Conservation (phyloP, 805 yeast genomes). For the Lachancea mirantina region DNA sequence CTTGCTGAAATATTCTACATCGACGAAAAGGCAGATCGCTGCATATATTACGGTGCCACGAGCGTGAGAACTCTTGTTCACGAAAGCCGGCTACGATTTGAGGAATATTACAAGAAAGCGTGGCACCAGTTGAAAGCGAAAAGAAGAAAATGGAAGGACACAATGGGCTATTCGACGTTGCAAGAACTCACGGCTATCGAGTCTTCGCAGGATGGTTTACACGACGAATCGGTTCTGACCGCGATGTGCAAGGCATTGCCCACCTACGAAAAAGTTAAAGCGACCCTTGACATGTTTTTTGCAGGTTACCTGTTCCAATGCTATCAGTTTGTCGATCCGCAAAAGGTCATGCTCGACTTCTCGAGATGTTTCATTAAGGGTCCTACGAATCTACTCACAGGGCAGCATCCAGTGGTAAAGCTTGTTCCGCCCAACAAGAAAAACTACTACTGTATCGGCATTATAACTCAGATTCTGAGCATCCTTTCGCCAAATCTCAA, state of each 20-base stretch:
- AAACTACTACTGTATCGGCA: constrained; percentile 12
- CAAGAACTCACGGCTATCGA: constrained; percentile 17
- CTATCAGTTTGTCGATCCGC: constrained; percentile 8
- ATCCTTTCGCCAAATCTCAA: constrained; percentile 5
- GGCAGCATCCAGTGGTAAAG: constrained; percentile 6
- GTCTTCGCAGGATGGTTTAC: neutral
- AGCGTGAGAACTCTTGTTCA: constrained; percentile 17
- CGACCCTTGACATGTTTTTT: constrained; percentile 8
- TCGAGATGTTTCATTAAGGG: constrained; percentile 9
- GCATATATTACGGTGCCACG: constrained; percentile 28
- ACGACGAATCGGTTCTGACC: constrained; percentile 7
- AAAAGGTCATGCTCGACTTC: constrained; percentile 6
- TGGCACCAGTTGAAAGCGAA: constrained; percentile 24
- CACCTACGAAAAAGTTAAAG: constrained; percentile 7
- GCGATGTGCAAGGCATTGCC: constrained; percentile 11
- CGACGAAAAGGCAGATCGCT: constrained; percentile 18
- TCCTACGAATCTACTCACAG: constrained; percentile 7
- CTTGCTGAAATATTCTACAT: neutral
- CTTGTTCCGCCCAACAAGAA: constrained; percentile 10
- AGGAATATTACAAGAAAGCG: constrained; percentile 15
- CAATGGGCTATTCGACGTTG: constrained; percentile 12
- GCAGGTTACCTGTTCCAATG: constrained; percentile 6
- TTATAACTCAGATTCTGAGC: constrained; percentile 12
- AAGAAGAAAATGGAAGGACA: constrained; percentile 19
- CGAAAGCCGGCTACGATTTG: constrained; percentile 14